Evolutionary conservation across 2,329 filamentous ascomycete species (phyloP).

Genomic region (Lasiodiplodia theobromae): DNA sequence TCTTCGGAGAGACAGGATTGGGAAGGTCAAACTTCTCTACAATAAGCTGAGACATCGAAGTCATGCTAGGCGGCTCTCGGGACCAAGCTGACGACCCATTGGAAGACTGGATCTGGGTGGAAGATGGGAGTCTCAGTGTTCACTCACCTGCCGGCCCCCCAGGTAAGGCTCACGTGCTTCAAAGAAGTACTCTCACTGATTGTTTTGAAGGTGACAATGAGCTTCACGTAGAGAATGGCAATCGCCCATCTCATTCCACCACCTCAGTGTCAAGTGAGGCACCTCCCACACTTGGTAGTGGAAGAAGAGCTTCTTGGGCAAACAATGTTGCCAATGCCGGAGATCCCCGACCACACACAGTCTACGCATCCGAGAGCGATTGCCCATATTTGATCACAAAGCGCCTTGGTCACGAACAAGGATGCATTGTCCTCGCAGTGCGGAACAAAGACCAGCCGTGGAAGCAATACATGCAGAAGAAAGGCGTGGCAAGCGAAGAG

Average conservation of each 20-base stretch:
- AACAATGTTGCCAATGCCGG: not conserved
- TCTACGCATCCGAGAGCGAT: not conserved
- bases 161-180: not conserved
- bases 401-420: not conserved
- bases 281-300: not conserved
- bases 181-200: not conserved
- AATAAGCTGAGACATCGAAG: not conserved
- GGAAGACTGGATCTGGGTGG: not conserved
- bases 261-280: not conserved
- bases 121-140: not conserved
- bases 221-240: not conserved
- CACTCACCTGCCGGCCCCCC: no score
- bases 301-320: not conserved
- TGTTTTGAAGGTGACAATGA: not conserved
- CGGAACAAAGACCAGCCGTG: not conserved
- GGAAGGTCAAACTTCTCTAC: no score
- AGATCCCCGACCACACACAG: not conserved
- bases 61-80: not conserved
- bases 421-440: not conserved
- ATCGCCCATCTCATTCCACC: not conserved
- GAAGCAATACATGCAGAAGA: not conserved
- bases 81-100: not conserved
- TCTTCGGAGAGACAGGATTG: no score
- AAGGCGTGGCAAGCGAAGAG: not conserved
- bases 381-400: not conserved